Percentiles rank a stretch among this genome's conserved stretches.
Conservation (phyloP, 2,329 filamentous ascomycete species). For the Epicoccum nigrum region DNA sequence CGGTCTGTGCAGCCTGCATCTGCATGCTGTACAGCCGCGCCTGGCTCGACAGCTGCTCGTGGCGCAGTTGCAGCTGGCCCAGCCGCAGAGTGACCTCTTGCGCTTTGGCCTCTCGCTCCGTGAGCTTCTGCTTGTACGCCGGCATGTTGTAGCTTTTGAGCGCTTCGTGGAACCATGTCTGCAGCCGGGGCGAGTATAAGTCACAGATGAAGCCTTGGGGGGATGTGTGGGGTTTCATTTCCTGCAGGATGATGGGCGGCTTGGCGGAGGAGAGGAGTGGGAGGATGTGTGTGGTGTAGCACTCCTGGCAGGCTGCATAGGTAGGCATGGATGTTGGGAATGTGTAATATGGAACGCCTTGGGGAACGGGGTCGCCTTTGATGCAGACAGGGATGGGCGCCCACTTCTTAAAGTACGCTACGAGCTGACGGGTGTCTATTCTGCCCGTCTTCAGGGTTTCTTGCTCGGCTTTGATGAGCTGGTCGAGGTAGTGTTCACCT, state of each 20-base stretch:
- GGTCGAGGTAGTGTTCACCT: constrained; percentile 18
- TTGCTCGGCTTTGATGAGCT: constrained; percentile 4
- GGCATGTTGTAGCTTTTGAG: constrained; percentile 10
- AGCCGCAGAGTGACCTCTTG: neutral
- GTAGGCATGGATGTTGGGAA: constrained; percentile 10
- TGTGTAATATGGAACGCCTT: neutral
- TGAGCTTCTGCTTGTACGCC: constrained; percentile 1
- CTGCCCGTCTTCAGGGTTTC: neutral
- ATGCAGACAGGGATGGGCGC: neutral
- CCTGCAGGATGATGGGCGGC: neutral
- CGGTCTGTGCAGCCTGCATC: neutral
- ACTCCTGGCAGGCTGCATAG: constrained; percentile 25
- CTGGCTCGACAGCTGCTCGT: constrained; percentile 1
- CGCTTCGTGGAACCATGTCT: constrained; percentile 21
- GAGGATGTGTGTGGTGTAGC: constrained; percentile 21
- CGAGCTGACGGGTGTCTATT: neutral
- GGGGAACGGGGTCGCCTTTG: neutral
- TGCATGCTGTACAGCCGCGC: neutral
- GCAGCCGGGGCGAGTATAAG: constrained; percentile 22
- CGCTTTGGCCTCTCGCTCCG: neutral
- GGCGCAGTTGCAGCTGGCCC: neutral
- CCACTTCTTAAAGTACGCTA: neutral
- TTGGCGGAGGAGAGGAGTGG: constrained; percentile 5
- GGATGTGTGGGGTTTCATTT: neutral
- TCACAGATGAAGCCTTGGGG: constrained; percentile 21